phyloP scores from a whole-genome alignment of 768 basidiomycete genomes.

The Inosperma sp. region DNA sequence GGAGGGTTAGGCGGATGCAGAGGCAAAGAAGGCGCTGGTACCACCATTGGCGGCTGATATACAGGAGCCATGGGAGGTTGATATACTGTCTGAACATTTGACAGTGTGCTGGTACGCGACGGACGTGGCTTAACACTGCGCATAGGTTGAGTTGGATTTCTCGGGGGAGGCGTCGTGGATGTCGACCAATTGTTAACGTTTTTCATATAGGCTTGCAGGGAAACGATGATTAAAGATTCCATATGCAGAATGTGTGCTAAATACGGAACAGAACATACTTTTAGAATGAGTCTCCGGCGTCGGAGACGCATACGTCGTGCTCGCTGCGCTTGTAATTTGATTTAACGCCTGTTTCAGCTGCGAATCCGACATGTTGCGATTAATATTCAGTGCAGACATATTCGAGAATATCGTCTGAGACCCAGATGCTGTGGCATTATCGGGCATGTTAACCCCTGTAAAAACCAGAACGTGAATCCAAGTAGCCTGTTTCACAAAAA shows the following conservation, averaged over 20 bases:
- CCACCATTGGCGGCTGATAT: conserved; percentile 31
- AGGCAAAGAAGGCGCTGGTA: conserved; percentile 32
- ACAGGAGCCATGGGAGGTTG: conserved; percentile 30
- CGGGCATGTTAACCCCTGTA: conserved; percentile 22
- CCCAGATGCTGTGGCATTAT: conserved; percentile 21
- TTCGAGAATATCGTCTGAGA: conserved; percentile 21
- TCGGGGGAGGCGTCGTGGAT: conserved; percentile 50
- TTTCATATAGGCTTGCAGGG: conserved; percentile 55
- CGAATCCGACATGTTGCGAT: conserved; percentile 51
- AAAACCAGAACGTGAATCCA: no score
- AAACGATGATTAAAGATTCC: conserved; percentile 8
- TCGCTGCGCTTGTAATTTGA: conserved; percentile 42
- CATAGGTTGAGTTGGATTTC: conserved; percentile 32
- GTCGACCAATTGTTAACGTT: conserved; percentile 69
- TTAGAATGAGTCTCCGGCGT: conserved; percentile 35
- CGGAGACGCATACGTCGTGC: conserved; percentile 39
- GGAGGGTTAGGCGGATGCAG: conserved; percentile 44
- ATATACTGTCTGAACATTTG: conserved; percentile 27
- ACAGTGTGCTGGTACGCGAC: conserved; percentile 42
- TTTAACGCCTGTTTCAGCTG: conserved; percentile 61
- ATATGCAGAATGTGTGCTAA: conserved; percentile 1
- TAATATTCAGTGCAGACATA: conserved; percentile 29
- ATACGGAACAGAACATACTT: conserved; percentile 22
- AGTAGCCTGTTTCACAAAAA: no score
- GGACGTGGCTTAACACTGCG: conserved; percentile 41